phyloP scores from a whole-genome alignment of 805 yeast species.

The Brettanomyces bruxellensis region DNA sequence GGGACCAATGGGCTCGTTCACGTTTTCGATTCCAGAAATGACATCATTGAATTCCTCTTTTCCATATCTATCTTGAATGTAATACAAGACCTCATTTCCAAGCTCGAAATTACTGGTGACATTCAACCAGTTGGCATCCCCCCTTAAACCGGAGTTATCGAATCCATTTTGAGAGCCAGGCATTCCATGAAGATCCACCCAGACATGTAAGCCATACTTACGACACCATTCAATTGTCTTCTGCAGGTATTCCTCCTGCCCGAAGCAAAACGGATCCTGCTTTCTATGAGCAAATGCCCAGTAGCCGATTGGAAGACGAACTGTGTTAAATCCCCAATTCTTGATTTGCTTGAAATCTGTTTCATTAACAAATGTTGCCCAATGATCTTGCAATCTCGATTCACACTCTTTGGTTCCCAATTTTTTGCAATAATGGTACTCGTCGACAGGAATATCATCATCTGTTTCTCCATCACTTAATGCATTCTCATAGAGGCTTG shows the following conservation, averaged over 20 bases:
- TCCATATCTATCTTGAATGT: conserved; percentile 58
- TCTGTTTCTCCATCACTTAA: conserved; percentile 16
- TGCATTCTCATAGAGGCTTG: conserved; percentile 41
- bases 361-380: conserved; percentile 73
- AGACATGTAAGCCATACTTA: conserved; percentile 53
- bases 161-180: conserved; percentile 96
- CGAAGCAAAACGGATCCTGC: conserved; percentile 80
- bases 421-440: conserved; percentile 53
- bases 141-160: conserved; percentile 87
- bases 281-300: conserved; percentile 71
- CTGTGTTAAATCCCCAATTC: conserved; percentile 64
- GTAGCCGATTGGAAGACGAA: conserved; percentile 88
- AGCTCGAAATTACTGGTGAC: conserved; percentile 32
- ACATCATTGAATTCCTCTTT: conserved; percentile 52
- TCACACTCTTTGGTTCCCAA: conserved; percentile 56
- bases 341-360: conserved; percentile 56
- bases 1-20: conserved; percentile 85
- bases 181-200: conserved; percentile 95
- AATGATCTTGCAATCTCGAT: conserved; percentile 51
- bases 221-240: conserved; percentile 72
- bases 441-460: conserved; percentile 61
- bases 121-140: conserved; percentile 44
- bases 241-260: conserved; percentile 67
- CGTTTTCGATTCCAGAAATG: conserved; percentile 72
- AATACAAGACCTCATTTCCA: conserved; percentile 46